Base-by-base conservation (phyloP, 345 rosid genomes). In the Carallia pectinifolia region DNA sequence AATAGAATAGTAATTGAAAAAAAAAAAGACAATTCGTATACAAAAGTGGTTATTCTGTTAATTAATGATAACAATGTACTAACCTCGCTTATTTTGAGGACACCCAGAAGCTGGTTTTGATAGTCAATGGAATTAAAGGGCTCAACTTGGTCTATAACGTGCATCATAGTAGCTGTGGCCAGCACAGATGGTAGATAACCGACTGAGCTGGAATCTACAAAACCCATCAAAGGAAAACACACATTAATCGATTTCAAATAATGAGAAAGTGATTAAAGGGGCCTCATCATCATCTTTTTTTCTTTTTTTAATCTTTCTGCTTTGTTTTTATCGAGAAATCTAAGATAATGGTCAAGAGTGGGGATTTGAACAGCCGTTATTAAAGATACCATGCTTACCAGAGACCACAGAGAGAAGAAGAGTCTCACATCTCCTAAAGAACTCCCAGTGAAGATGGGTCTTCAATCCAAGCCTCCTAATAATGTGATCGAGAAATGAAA, bases 131-230 rank as follows among this genome's bases (percentile, higher is more conserved):
- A 52, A 64, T 73, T 68, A 29, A 65, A 52, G 38, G 66, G 73
- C 64, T 77, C 77, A 60, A 68, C 81, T 58, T 77, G 81, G 74
- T 72, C 81, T 37, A 77, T 69, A 69, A 77, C 67, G 64, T 77
- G 73, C 81, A 77, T 72, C 81, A 77, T 72, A 39, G 74, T 73
- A 33, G 81, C 74, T 53, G 81, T 73, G 53, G 81, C 81, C 67
- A 77, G 37, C 16, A 64, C 74, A 31, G 81, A 72, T 16, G 81
- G 71, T 0, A 44, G 58, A 65, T 68, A 73, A 13, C 62, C 13
- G 53, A 37, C 55, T 52, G 76, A 77, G 68, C 73, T 77, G 60
- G 77, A 58, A 69, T 77, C 81, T 77, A 12, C 39, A n/a, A 29
- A 39, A 52, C 33, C 33, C 4, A 55, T 23, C 10, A 27, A 23